Base-by-base conservation (phyloP, 1,284 basidiomycete genomes). In the Sphaerobolus stellatus region DNA sequence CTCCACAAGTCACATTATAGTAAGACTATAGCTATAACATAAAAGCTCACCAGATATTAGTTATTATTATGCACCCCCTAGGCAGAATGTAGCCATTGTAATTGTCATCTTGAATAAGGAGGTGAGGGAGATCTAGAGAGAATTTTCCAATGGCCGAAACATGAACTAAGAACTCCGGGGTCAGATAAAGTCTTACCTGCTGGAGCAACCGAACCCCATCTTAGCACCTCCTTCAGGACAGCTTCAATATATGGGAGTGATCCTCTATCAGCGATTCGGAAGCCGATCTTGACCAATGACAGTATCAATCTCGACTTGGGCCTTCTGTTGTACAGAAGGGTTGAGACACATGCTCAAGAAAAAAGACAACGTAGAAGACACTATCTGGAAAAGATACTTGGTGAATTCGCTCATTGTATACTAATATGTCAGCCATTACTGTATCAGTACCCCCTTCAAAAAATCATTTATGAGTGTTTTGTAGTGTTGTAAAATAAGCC, bases 331-430 rank as follows among this genome's bases (percentile, higher is more conserved):
- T 11, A 62, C 60, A 4, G 54, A 41, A 1, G 66, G 66, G 40
- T 60, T 57, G 1, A 56, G 38, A 13, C 61, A 53, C 63, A 68
- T 65, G n/a, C 62, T 61, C 33, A 67, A 48, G 24, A 68, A 59
- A 40, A 68, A 67, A 28, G 62, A 56, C 13, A 44, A 34, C 5
- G 63, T 16, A 11, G 60, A 30, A 22, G 54, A n/a, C n/a, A n/a
- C n/a, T n/a, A n/a, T n/a, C n/a, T n/a, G n/a, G n/a, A n/a, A 45
- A 7, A 50, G 30, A 3, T 56, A 52, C 52, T 59, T 18, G 5
- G 25, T 13, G 27, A 22, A 40, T 14, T 20, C 9, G 30, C 33
- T 9, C 9, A 18, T n/a, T 5, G 29, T 16, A 6, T 43, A 18
- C 22, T 18, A 4, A 18, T 18, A 20, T 13, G 5, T 6, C 18